phyloP scores from a whole-genome alignment of 495 filamentous ascomycete species.

The Podospora appendiculata region DNA sequence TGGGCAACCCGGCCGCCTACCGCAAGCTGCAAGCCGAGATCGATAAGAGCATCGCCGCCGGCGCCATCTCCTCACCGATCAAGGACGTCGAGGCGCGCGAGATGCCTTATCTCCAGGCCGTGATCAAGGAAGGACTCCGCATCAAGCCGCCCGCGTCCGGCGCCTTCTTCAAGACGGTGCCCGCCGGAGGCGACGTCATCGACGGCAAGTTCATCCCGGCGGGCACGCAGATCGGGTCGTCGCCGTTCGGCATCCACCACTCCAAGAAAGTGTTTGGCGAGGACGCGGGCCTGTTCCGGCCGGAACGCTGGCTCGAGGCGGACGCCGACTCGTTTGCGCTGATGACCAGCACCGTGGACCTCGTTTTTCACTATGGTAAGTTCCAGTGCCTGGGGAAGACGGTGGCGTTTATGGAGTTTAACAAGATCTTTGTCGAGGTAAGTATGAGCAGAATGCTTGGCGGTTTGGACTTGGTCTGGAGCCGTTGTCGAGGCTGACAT shows the following conservation, averaged over 20 bases:
- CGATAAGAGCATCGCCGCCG: conserved; percentile 28
- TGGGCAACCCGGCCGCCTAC: conserved; percentile 36
- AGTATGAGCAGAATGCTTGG: conserved; percentile 1
- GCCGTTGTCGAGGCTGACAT: not conserved
- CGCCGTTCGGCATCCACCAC: conserved; percentile 27
- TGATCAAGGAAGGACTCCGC: conserved; percentile 46
- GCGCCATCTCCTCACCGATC: conserved; percentile 26
- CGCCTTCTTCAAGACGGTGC: conserved; percentile 35
- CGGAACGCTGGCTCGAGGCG: conserved; percentile 48
- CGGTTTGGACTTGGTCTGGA: not conserved
- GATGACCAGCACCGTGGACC: conserved; percentile 30
- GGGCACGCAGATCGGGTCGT: conserved; percentile 45
- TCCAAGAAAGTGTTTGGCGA: conserved; percentile 35
- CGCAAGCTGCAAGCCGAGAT: conserved; percentile 51
- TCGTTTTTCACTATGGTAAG: conserved; percentile 36
- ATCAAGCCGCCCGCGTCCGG: conserved; percentile 29
- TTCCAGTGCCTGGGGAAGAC: conserved; percentile 38
- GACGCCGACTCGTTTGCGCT: conserved; percentile 20
- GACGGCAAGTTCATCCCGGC: conserved; percentile 43
- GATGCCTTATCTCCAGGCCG: conserved; percentile 39
- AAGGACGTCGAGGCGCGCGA: conserved; percentile 29
- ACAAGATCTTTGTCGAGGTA: conserved; percentile 52
- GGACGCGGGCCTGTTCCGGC: conserved; percentile 41
- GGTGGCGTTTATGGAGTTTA: conserved; percentile 40
- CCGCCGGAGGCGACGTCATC: conserved; percentile 45